Evolutionary conservation across 129 eudicot species (phyloP), one percentile per base, ranked within the genome.

Genomic region (Flaveria ramosissima): DNA sequence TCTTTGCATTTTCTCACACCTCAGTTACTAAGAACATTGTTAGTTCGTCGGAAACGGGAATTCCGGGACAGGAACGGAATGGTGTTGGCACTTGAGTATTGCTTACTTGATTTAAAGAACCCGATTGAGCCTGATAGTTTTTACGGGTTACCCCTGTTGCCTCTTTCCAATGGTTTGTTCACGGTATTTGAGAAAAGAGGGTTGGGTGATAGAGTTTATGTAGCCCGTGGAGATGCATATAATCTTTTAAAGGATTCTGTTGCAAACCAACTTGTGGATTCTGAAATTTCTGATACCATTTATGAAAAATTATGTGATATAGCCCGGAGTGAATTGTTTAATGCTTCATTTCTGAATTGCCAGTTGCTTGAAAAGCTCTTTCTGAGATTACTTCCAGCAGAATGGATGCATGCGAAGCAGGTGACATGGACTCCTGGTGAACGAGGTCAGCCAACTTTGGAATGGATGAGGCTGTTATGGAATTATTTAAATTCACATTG

Each of bases 381-480:
- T 77, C 14, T 81, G 64, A 84, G 92, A 69, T 71, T 95, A 80
- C 90, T 95, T 86, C 99, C 99, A 2, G 85, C 83, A 3, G 94
- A 95, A 39, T 95, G 99, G 99, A 84, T 86, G 85, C 78, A 83
- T 72, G 89, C 92, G 32, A 91, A 91, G 76, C 86, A 86, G 88
- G 99, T 95, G 62, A 77, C 78, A 11, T 95, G 99, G 99, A 63
- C 62, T 53, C 99, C 97, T 64, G 97, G 94, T 76, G 78, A 79
- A 82, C 90, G 78, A 71, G 90, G 90, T 16, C 97, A 95, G 75
- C 99, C 97, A 53, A 87, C 86, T 81, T 71, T 95, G 81, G 97
- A 95, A 77, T 95, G 99, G 99, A 81, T 95, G 77, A 86, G 84
- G 76, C 79, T 89, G 57, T 80, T 95, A 52, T 95, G 99, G 99